These are phyloP conservation scores for Kodamaea fungicola DNA, from an alignment of 1,139 yeast species.

Conservation along the genomic window DNA sequence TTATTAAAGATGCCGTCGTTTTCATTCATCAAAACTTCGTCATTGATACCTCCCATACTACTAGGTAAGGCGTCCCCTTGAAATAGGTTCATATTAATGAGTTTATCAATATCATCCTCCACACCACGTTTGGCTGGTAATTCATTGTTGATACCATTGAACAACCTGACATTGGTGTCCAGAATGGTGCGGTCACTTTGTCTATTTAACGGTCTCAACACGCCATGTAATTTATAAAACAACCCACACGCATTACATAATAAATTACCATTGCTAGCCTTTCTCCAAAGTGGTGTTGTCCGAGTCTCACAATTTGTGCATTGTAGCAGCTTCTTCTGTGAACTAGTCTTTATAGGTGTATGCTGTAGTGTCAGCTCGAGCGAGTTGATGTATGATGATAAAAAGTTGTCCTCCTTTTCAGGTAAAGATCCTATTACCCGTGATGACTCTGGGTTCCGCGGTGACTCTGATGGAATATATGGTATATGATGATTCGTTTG, in stretches of 20 bases:
- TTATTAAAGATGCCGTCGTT: slow-evolving; percentile 5
- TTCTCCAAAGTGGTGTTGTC: slow-evolving; percentile 49
- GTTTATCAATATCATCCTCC: slow-evolving; percentile 38
- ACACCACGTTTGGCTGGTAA: not conserved
- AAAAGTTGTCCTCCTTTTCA: slow-evolving; percentile 21
- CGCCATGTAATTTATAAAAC: slow-evolving; percentile 45
- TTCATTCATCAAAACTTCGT: slow-evolving; percentile 13
- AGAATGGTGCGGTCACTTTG: slow-evolving; percentile 8
- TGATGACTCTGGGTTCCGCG: too few relatives aligned
- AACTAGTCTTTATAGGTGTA: slow-evolving; percentile 1
- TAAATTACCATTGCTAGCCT: slow-evolving; percentile 41
- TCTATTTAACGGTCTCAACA: slow-evolving; percentile 37
- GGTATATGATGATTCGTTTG: too few relatives aligned
- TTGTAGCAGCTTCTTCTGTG: slow-evolving; percentile 28
- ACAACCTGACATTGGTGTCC: slow-evolving; percentile 14
- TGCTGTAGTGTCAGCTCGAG: slow-evolving; percentile 31
- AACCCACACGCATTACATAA: slow-evolving; percentile 49
- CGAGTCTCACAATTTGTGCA: slow-evolving; percentile 46
- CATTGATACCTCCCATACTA: slow-evolving; percentile 13
- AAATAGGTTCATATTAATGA: slow-evolving; percentile 39
- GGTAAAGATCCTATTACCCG: not conserved
- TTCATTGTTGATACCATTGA: slow-evolving; percentile 15
- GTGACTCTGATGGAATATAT: not conserved
- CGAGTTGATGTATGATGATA: slow-evolving; percentile 40
- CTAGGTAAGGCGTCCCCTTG: slow-evolving; percentile 24